Conservation (phyloP, 2,329 filamentous ascomycete species). For the Colletotrichum sp. region DNA sequence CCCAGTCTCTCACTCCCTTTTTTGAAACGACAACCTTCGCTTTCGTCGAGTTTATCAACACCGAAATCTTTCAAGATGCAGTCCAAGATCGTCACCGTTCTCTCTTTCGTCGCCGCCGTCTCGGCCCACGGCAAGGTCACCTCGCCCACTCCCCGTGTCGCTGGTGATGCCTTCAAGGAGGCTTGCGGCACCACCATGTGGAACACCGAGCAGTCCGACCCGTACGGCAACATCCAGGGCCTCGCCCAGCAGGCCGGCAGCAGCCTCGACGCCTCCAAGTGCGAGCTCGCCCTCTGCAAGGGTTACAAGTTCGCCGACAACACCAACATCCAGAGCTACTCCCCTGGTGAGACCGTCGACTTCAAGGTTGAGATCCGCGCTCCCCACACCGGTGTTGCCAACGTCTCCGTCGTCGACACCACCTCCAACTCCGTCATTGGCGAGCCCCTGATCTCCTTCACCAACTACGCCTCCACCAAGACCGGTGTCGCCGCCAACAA, state of each 20-base stretch:
- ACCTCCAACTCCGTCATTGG: conserved; percentile 53
- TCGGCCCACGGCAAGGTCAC: conserved; percentile 26
- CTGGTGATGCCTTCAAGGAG: conserved; percentile 26
- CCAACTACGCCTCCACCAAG: conserved; percentile 38
- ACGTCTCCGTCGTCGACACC: conserved; percentile 55
- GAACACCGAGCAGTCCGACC: conserved; percentile 30
- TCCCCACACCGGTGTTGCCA: conserved; percentile 40
- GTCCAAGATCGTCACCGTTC: conserved; percentile 22
- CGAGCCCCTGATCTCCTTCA: conserved; percentile 46
- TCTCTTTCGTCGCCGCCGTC: conserved; percentile 22
- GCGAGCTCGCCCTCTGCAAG: conserved; percentile 42
- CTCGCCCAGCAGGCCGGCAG: conserved; percentile 35
- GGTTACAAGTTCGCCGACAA: conserved; percentile 37
- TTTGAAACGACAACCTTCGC: background rate
- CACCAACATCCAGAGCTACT: conserved; percentile 29
- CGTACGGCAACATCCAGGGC: conserved; percentile 39
- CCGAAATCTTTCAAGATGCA: conserved; percentile 15
- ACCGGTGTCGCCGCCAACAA: conserved; percentile 23
- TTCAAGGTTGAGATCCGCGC: conserved; percentile 43
- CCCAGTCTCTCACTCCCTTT: background rate
- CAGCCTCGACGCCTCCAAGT: conserved; percentile 27
- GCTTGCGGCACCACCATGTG: conserved; percentile 26
- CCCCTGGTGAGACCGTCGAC: conserved; percentile 37
- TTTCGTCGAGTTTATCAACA: background rate
- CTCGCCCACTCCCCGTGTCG: conserved; percentile 17